A percentile compares a stretch with the other conserved stretches of the same genome.
Conservation (phyloP, 192 early-diverging fungal species). For the Coemansia javaensis region DNA sequence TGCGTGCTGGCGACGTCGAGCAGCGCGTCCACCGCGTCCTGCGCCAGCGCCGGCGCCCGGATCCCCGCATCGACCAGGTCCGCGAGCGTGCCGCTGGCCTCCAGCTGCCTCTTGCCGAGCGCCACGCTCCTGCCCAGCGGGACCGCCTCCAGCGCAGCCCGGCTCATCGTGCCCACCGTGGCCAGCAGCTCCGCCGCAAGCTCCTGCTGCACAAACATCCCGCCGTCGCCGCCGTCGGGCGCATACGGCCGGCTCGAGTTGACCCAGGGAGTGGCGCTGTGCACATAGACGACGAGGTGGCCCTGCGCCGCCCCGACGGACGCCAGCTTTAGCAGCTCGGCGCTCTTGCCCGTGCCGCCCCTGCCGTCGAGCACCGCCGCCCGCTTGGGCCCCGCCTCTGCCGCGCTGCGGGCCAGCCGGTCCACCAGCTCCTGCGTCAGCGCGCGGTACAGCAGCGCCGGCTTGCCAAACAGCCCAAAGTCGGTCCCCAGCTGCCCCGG, state of each 20-base stretch:
- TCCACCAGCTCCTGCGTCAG: conserved; percentile 25
- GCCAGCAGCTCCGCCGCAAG: conserved; percentile 20
- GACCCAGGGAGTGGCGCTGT: conserved; percentile 31
- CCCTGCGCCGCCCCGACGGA: conserved; percentile 23
- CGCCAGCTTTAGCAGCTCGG: conserved; percentile 42
- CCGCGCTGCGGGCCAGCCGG: conserved; percentile 9
- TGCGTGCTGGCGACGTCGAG: conserved; percentile 32
- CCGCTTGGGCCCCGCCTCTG: conserved; percentile 7
- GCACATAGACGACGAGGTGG: conserved; percentile 34
- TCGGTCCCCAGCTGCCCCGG: conserved; percentile 32
- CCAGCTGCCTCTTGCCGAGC: conserved; percentile 28
- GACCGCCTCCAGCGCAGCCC: conserved; percentile 22
- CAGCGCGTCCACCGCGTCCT: conserved; percentile 31
- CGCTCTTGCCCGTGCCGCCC: conserved; percentile 42
- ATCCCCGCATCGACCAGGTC: conserved; percentile 31
- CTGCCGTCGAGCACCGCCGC: conserved; percentile 34
- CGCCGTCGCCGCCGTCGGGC: conserved; percentile 9
- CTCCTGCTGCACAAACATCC: conserved; percentile 33
- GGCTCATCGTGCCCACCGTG: conserved; percentile 12
- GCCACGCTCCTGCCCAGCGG: conserved; percentile 25
- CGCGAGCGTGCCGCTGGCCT: conserved; percentile 15
- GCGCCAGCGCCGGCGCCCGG: conserved; percentile 28
- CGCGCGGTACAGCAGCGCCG: conserved; percentile 42
- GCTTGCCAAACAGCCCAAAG: conserved; percentile 39
- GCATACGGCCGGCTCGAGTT: conserved; percentile 46